Base-by-base conservation (phyloP, 1,284 basidiomycete species). In the Grifola frondosa region DNA sequence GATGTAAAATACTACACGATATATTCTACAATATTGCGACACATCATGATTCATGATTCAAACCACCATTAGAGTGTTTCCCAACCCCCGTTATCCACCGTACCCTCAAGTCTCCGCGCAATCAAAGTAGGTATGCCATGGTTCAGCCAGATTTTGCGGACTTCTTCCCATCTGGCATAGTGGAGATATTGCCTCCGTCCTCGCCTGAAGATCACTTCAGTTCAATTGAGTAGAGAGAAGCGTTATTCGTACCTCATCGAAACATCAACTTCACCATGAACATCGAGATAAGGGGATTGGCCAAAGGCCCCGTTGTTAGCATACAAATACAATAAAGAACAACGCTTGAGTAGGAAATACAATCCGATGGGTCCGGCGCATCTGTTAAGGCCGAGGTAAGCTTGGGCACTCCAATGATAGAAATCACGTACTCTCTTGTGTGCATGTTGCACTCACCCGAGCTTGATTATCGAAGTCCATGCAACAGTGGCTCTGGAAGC, bases 401-500 rank as follows among this genome's bases (percentile, higher is more conserved):
- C 40, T 22, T 43, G 52, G 39, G 13, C 3, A 16, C 7, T 36
- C n/a, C 12, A 5, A 8, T 10, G 12, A 13, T 7, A 1, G 9
- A 9, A 26, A 13, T 2, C 15, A 82, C 92, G 66, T 64, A 97
- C 90, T 91, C 87, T 75, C 92, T 77, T 53, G 88, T 89, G 64
- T 99, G 97, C 71, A 91, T 81, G 64, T 98, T 99, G 66, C 96
- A 98, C 63, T 99, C 97, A 25, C 83, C 70, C 89, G 65, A 46
- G 81, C 66, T 40, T 78, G 69, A 30, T 70, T 72, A 34, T 91
- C 86, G 19, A 70, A 59, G 55, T 94, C 90, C 54, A 78, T 76
- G 64, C 96, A 99, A 61, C 96, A 99, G 57, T 95, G 88, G 52
- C 90, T 91, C 61, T 95, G 91, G 68, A 95, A 80, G 62, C 97